These are phyloP conservation scores for Suillus americanus DNA, from an alignment of 768 basidiomycete genomes.

Conservation along the genomic window DNA sequence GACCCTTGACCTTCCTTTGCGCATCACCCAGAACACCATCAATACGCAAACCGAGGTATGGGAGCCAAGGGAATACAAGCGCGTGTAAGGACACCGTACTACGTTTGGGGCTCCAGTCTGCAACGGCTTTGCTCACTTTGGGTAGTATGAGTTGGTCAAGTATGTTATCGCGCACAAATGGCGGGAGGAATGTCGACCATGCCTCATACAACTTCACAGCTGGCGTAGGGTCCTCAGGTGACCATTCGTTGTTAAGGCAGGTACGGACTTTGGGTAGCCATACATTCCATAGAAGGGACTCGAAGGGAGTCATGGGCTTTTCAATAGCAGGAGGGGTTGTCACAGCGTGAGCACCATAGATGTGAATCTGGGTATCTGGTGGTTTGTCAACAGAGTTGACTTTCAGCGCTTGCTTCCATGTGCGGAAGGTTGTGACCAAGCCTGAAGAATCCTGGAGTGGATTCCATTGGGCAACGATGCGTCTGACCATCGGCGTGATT, in stretches of 20 bases:
- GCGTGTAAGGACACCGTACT: constrained; percentile 63
- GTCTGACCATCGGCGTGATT: constrained; percentile 76
- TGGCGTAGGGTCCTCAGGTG: constrained; percentile 65
- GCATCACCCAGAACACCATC: constrained; percentile 88
- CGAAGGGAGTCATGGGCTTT: constrained; percentile 89
- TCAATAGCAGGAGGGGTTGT: constrained; percentile 38
- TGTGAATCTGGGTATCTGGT: constrained; percentile 47
- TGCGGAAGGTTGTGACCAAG: constrained; percentile 63
- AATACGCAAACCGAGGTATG: constrained; percentile 77
- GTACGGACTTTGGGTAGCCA: constrained; percentile 97
- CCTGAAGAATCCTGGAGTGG: constrained; percentile 76
- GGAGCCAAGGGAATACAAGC: constrained; percentile 95
- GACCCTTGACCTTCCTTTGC: constrained; percentile 77
- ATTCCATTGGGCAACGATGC: constrained; percentile 75
- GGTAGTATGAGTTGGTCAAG: constrained; percentile 95
- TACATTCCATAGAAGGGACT: constrained; percentile 89
- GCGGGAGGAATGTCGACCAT: constrained; percentile 86
- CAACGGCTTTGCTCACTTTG: constrained; percentile 82
- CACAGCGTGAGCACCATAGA: constrained; percentile 51
- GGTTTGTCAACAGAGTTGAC: constrained; percentile 49
- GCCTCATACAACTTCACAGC: constrained; percentile 83
- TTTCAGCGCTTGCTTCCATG: constrained; percentile 69
- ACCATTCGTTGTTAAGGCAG: constrained; percentile 94
- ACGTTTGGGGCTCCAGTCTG: constrained; percentile 75
- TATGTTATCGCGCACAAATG: constrained; percentile 91